A percentile compares a stretch with the other conserved stretches of the same genome.
phyloP scores from a whole-genome alignment of 1,284 basidiomycete species.

The Ceratobasidium sp. region DNA sequence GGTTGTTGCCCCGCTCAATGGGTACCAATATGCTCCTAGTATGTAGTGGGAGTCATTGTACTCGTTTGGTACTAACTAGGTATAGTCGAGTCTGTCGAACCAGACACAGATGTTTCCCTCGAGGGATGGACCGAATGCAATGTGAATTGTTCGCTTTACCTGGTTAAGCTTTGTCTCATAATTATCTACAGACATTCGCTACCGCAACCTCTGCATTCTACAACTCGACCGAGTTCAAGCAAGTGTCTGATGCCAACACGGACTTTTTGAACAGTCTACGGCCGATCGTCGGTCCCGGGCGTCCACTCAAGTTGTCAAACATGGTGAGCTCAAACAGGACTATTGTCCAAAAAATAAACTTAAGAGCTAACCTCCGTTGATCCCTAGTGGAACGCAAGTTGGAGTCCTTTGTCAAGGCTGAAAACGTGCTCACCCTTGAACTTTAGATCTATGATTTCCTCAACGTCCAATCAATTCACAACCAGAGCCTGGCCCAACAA shows the following conservation, averaged over 20 bases:
- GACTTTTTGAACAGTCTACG: conserved; percentile 68
- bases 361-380: conserved; percentile 10
- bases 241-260: conserved; percentile 59
- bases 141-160: conserved; percentile 46
- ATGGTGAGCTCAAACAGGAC: conserved; percentile 56
- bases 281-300: conserved; percentile 69
- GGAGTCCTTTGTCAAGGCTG: neutral
- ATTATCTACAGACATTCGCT: conserved; percentile 51
- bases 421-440: conserved; percentile 25
- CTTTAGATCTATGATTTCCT: conserved; percentile 74
- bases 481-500: conserved; percentile 74
- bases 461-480: conserved; percentile 75
- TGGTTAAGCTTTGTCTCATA: conserved; percentile 51
- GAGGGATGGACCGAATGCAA: conserved; percentile 84
- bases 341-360: neutral
- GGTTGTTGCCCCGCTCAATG: conserved; percentile 74
- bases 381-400: conserved; percentile 15
- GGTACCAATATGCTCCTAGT: conserved; percentile 83
- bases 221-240: conserved; percentile 60
- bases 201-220: conserved; percentile 46
- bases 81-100: conserved; percentile 78
- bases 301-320: conserved; percentile 70
- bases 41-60: conserved; percentile 45
- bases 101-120: conserved; percentile 77
- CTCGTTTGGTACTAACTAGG: neutral